These are phyloP conservation scores for Rhodamnia argentea DNA, from an alignment of 345 rosid genomes.

Conservation along the genomic window DNA sequence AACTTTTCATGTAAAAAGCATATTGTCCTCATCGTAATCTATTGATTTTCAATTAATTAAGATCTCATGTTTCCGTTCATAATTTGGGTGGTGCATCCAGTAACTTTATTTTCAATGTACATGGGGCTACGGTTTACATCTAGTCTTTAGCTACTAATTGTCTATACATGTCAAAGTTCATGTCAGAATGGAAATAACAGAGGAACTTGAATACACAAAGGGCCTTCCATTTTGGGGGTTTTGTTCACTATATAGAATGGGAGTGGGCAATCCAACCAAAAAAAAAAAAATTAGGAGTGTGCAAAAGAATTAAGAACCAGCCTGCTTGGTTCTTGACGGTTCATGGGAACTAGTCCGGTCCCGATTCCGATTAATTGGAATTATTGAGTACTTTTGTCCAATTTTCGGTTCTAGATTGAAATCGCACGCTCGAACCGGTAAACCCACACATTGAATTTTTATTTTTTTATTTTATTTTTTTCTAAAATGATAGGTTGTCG, in stretches of 20 bases:
- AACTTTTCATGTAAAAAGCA: neutral
- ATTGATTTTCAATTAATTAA: neutral
- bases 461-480: too few species aligned
- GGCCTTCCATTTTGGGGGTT: neutral
- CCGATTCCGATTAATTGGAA: too few species aligned
- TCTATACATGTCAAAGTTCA: neutral
- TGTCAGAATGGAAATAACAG: neutral
- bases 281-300: too few species aligned
- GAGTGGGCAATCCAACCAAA: too few species aligned
- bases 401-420: too few species aligned
- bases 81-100: neutral
- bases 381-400: too few species aligned
- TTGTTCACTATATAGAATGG: neutral
- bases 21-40: neutral
- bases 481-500: constrained; percentile 20
- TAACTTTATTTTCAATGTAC: too few species aligned
- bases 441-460: too few species aligned
- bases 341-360: too few species aligned
- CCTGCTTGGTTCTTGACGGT: too few species aligned
- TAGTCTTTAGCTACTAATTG: neutral
- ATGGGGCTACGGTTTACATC: neutral
- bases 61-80: neutral
- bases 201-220: neutral
- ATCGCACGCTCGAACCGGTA: too few species aligned
- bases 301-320: too few species aligned